phyloP scores from a whole-genome alignment of 208 protist genomes.

The Tetramitus jugosus region DNA sequence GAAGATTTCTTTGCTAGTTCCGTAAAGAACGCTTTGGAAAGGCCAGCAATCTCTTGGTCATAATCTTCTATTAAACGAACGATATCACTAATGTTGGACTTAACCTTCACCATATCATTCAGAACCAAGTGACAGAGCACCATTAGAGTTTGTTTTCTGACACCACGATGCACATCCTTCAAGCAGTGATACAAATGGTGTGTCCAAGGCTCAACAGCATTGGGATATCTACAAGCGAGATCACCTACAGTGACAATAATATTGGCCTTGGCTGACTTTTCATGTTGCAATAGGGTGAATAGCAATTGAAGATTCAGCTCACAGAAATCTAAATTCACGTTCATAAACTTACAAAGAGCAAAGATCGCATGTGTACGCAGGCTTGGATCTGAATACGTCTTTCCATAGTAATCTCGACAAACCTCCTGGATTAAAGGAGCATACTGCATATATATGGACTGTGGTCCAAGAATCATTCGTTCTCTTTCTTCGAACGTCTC shows the following conservation, averaged over 20 bases:
- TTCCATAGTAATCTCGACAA: neutral
- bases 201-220: conserved; percentile 56
- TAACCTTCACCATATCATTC: conserved; percentile 64
- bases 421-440: neutral
- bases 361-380: conserved; percentile 31
- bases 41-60: neutral
- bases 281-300: conserved; percentile 40
- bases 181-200: conserved; percentile 49
- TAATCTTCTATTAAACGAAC: conserved; percentile 23
- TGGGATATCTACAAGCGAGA: conserved; percentile 58
- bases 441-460: neutral
- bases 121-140: conserved; percentile 68
- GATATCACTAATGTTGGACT: conserved; percentile 46
- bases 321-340: conserved; percentile 43
- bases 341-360: conserved; percentile 57
- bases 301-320: conserved; percentile 49
- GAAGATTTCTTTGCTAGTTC: neutral
- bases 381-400: neutral
- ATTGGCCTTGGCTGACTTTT: conserved; percentile 43
- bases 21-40: conserved; percentile 2
- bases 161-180: conserved; percentile 25
- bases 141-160: conserved; percentile 59
- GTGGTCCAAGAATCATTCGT: neutral
- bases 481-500: neutral
- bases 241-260: conserved; percentile 59